These are phyloP conservation scores for Xylariaceae sp. DNA, from an alignment of 2,329 filamentous ascomycete genomes.

Conservation along the genomic window DNA sequence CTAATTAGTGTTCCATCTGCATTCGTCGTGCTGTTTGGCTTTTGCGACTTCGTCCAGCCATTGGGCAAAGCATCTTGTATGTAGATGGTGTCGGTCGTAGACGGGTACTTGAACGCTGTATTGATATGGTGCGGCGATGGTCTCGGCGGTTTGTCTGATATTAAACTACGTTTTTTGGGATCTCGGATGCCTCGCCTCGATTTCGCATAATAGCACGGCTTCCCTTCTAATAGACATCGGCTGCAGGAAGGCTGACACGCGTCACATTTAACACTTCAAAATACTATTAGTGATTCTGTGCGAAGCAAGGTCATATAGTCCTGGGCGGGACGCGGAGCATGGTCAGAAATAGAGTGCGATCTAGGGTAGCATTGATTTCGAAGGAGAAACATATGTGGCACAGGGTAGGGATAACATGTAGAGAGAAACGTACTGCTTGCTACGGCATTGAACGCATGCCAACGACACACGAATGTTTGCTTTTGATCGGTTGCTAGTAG, in stretches of 20 bases:
- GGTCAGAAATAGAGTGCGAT: too few species aligned
- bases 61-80: slow-evolving; percentile 31
- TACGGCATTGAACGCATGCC: slow-evolving; percentile 55
- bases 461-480: slow-evolving; percentile 49
- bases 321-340: too few species aligned
- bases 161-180: slow-evolving; percentile 42
- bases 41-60: slow-evolving; percentile 32
- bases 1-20: slow-evolving; percentile 25
- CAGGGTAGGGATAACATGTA: not conserved
- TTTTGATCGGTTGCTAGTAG: slow-evolving; percentile 36
- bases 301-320: too few species aligned
- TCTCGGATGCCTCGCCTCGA: slow-evolving; percentile 53
- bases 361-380: too few species aligned
- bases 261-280: slow-evolving; percentile 50
- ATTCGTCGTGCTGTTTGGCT: slow-evolving; percentile 34
- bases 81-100: slow-evolving; percentile 26
- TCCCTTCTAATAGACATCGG: slow-evolving; percentile 49
- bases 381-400: not conserved
- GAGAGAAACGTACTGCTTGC: slow-evolving; percentile 47
- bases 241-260: slow-evolving; percentile 49
- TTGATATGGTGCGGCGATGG: slow-evolving; percentile 27
- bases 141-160: slow-evolving; percentile 38
- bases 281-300: slow-evolving; percentile 7
- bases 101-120: slow-evolving; percentile 31
- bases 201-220: slow-evolving; percentile 54